A percentile compares a stretch with the other conserved stretches of the same genome.
phyloP scores from a whole-genome alignment of 2,329 filamentous ascomycete genomes.

The Colletotrichum echinochloae region DNA sequence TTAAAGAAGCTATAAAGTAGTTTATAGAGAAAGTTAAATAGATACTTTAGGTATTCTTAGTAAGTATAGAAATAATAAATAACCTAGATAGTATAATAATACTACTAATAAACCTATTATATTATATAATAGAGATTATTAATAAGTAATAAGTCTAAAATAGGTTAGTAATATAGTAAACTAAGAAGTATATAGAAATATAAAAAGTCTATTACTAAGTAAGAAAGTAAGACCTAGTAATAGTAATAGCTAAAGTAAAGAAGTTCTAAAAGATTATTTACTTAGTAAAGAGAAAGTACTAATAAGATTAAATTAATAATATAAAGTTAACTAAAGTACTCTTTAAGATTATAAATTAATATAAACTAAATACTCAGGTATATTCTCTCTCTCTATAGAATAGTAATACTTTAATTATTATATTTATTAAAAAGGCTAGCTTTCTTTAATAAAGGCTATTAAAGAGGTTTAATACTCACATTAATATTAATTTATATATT shows the following conservation, averaged over 20 bases:
- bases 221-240: neutral
- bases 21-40: too few species aligned
- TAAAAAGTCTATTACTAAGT: too few species aligned
- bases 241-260: too few species aligned
- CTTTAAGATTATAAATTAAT: neutral
- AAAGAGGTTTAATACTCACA: neutral
- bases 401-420: neutral
- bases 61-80: too few species aligned
- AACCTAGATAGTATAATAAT: too few species aligned
- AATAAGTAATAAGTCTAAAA: too few species aligned
- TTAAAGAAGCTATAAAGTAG: too few species aligned
- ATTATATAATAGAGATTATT: too few species aligned
- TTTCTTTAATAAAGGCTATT: neutral
- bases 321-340: neutral
- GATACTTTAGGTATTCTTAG: too few species aligned
- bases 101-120: too few species aligned
- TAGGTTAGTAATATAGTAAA: too few species aligned
- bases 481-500: neutral
- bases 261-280: neutral
- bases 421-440: neutral
- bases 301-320: neutral
- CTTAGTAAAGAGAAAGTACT: neutral
- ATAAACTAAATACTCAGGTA: neutral
- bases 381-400: neutral
- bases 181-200: too few species aligned